Conservation (phyloP, 2,329 filamentous ascomycete species). For the Exophiala sp. region DNA sequence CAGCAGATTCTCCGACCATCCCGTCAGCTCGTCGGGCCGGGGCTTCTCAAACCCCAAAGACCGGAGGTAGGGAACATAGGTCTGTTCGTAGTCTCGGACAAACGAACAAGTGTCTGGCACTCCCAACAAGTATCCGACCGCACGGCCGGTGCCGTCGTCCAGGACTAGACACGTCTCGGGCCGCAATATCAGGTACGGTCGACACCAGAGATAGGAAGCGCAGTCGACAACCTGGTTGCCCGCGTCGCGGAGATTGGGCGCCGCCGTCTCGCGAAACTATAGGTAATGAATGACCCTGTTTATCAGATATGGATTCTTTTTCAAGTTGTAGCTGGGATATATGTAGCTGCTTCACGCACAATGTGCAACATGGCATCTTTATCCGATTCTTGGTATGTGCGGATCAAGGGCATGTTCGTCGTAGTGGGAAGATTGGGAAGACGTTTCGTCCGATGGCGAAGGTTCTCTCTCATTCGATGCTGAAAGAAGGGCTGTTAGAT, state of each 20-base stretch:
- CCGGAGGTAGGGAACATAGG: slow-evolving; percentile 17
- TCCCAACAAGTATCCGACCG: slow-evolving; percentile 25
- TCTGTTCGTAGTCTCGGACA: slow-evolving; percentile 13
- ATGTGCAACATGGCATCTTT: slow-evolving; percentile 24
- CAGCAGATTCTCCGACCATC: slow-evolving; percentile 18
- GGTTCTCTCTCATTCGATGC: no score
- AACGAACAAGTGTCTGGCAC: slow-evolving; percentile 21
- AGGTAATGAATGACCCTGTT: no score
- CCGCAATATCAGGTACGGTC: slow-evolving; percentile 20
- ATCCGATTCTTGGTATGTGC: slow-evolving; percentile 19
- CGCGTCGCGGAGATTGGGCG: slow-evolving; percentile 14
- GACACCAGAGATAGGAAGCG: slow-evolving; percentile 25
- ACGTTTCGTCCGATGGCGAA: no score
- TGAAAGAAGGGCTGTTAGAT: no score
- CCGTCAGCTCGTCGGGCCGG: slow-evolving; percentile 8
- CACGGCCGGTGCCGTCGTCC: slow-evolving; percentile 23
- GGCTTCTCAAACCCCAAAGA: slow-evolving; percentile 16
- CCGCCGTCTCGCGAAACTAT: slow-evolving; percentile 26
- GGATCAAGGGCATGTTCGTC: slow-evolving; percentile 26
- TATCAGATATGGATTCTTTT: no score
- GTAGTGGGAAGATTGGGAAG: no score
- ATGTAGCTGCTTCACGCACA: slow-evolving; percentile 4
- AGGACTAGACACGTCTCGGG: slow-evolving; percentile 24
- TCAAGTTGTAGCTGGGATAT: not conserved
- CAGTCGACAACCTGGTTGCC: slow-evolving; percentile 19